Base-by-base conservation (phyloP, 1,284 basidiomycete species). In the Pulchroboletus neoregius region DNA sequence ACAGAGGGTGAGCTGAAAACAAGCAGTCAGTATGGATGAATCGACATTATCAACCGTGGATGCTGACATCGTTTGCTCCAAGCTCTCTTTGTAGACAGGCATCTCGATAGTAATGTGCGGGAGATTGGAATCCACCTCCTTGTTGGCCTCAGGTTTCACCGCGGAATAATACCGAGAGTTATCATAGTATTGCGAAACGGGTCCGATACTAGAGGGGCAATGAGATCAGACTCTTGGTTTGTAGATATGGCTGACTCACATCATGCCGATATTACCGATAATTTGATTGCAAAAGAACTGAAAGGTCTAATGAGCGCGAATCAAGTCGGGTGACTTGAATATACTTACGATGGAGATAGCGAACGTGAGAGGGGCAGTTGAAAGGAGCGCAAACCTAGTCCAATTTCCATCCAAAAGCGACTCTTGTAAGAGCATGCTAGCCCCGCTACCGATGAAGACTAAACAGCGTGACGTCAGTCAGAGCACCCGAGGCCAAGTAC, bases 61-160 rank as follows among this genome's bases (percentile, higher is more conserved):
- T 61, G 34, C 58, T n/a, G 61, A 85, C 84, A 87, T 87, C 0
- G 83, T 86, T 56, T 80, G 75, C 45, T 78, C 76, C 41, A 82
- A 64, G 52, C 79, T 84, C 66, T 87, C 87, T 62, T 88, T 89
- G 69, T 90, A 90, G 5, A 90, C 88, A 0, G 88, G 87, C 72
- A 90, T 78, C 61, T 88, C 78, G 46, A 89, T 73, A 0, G 87
- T 86, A 38, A 90, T 72, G 58, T 89, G 87, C 0, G 87, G 87
- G 2, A 90, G 71, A 45, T 68, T 71, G 1, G 67, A 54, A 53
- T 87, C 84, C 22, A 85, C 69, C 6, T 73, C 74, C 41, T 74
- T 74, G 62, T 82, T 83, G 3, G 80, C 66, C n/a, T 65, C 69
- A 0, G 84, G 80, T 23, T 68, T 72, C 35, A 74, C 56, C 9